Base-by-base conservation (phyloP, 2,329 filamentous ascomycete genomes). In the Colletotrichum musae region DNA sequence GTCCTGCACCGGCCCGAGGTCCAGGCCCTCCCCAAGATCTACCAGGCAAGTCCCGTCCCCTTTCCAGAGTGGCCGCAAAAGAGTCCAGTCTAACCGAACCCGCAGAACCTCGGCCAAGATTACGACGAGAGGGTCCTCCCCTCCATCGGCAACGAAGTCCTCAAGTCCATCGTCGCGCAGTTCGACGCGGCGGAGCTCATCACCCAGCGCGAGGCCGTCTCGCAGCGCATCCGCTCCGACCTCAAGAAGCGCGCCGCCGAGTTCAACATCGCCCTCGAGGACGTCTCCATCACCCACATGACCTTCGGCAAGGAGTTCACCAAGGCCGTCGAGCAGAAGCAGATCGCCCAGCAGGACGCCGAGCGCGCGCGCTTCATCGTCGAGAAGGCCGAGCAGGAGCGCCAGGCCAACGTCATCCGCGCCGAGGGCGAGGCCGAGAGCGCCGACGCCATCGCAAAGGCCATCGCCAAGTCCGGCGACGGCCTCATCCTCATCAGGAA, bases 281-380 rank as follows among this genome's bases (percentile, higher is more conserved):
- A 99, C 79, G 96, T 99, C 70, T 97, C 94, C 79, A 99, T 99
- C 83, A 99, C 96, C 71, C 96, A 99, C 88, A 99, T 99, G 96
- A 99, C 96, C 61, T 99, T 99, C 80, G 96, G 96, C 75, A 95
- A 95, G 83, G 96, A 99, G 84, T 99, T 99, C 88, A 99, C 96
- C 71, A 93, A 94, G 83, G 96, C 96, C 73, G 96, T 99, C 77
- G 96, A 99, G 86, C 96, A 99, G 90, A 99, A 99, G 91, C 96
- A 99, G 88, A 99, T 99, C 81, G 96, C 96, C 64, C 96, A 99
- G 86, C 96, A 99, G 84, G 96, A 99, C 80, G 96, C 96, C 72
- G 96, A 99, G 88, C 90, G 96, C 73, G 96, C 96, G 57, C 90
- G 96, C 74, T 99, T 99, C 87, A 97, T 99, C 75, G 96, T 99